Evolutionary conservation across 371 early-diverging fungal species (phyloP), one percentile per base, ranked within the genome.

Genomic region (Umbelopsis sp.): DNA sequence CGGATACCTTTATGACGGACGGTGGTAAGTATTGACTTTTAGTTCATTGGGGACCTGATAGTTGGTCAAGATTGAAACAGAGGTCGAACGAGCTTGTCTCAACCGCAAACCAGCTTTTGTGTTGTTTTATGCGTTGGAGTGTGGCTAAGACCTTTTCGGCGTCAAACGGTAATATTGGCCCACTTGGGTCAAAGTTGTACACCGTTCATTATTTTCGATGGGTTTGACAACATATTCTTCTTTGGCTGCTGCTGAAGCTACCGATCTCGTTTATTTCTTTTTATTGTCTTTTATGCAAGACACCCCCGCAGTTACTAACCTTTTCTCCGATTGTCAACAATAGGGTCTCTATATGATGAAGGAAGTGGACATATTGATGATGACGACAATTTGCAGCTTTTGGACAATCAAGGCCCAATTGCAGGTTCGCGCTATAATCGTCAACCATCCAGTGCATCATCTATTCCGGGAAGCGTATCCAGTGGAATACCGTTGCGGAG

Each of bases 381-480:
- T 44, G 84, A 84, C 32, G 84, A 84, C 65, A 78, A 84, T 69
- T 65, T 80, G 63, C 78, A 80, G 50, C 70, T 84, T 4, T 65
- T 84, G 46, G 70, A 68, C 20, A 77, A 84, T 51, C 74, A 76
- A 63, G 79, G 77, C 18, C 69, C 74, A 10, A 84, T 84, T 63
- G 80, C 84, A 10, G 84, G 84, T 16, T 66, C 69, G 25, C 57
- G 32, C 50, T 37, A 37, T 25, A 32, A 63, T n/a, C 22, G 44
- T 37, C 37, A 57, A 32, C 72, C 66, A 41, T 44, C 46, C 41
- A 66, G 32, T 38, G 46, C 12, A 11, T 50, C 57, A 46, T 35
- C 72, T 18, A 66, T 41, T 63, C 20, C 63, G 2, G 70, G 65
- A 24, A 57, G 57, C 14, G 12, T 57, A 14, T 57, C 57, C 2